phyloP scores from a whole-genome alignment of 257 asterid genomes.

The Gynochthodes officinalis region DNA sequence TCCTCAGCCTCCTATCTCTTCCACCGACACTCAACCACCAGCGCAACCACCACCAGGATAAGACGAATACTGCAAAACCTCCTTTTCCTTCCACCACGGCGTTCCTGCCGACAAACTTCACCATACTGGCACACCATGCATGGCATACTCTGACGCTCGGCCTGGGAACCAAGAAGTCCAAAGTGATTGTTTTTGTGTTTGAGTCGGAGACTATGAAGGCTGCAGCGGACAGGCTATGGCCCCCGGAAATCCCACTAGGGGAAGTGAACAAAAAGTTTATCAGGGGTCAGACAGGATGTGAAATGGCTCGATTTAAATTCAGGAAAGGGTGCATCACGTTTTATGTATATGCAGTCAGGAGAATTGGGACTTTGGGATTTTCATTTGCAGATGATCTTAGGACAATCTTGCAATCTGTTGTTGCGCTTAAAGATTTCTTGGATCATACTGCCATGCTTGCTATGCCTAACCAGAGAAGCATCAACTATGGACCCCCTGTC shows the following conservation, averaged over 20 bases:
- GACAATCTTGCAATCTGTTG: constrained; percentile 62
- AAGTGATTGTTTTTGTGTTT: constrained; percentile 73
- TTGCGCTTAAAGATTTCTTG: constrained; percentile 81
- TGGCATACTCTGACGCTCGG: constrained; percentile 97
- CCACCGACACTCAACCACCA: constrained; percentile 32
- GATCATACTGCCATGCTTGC: constrained; percentile 99
- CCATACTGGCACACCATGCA: constrained; percentile 95
- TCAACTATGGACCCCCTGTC: constrained; percentile 42
- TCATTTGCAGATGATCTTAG: constrained; percentile 70
- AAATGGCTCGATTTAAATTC: constrained; percentile 87
- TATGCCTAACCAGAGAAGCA: constrained; percentile 85
- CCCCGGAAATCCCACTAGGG: constrained; percentile 87
- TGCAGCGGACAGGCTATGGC: constrained; percentile 66
- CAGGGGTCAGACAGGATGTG: constrained; percentile 61
- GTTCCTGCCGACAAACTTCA: constrained; percentile 85
- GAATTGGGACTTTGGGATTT: constrained; percentile 57
- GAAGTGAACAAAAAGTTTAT: constrained; percentile 83
- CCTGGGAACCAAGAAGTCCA: constrained; percentile 86
- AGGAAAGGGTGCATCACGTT: constrained; percentile 87
- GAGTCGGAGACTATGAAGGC: constrained; percentile 67
- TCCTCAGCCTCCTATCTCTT: constrained; percentile 74
- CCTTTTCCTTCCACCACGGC: constrained; percentile 73
- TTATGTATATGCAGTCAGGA: constrained; percentile 84
- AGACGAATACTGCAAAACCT: neutral
- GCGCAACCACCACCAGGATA: constrained; percentile 2